Evolutionary conservation across 371 early-diverging fungal genomes (phyloP).

Genomic region (Amoeboaphelidium occidentale): DNA sequence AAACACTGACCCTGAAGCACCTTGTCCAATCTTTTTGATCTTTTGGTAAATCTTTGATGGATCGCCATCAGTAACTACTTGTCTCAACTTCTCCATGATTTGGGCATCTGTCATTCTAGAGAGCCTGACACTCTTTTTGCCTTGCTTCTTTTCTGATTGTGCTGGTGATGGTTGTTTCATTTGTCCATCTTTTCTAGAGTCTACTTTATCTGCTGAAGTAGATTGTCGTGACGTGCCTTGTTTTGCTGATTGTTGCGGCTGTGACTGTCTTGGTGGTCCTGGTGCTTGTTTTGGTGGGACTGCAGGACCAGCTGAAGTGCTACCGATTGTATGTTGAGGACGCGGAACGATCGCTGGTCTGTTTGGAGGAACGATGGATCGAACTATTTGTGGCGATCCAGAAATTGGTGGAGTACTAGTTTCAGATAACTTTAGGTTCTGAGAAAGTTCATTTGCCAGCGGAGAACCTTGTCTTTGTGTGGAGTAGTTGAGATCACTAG

Average conservation of each 20-base stretch:
- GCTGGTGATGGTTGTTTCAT: neutral
- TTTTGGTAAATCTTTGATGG: conserved; percentile 61
- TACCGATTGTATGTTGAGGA: conserved; percentile 5
- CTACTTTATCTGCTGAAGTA: neutral
- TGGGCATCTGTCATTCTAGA: conserved; percentile 69
- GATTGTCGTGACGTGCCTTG: neutral
- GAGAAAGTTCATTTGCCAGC: no score
- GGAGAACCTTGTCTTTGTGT: no score
- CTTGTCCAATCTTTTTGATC: conserved; percentile 84
- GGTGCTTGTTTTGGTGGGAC: neutral
- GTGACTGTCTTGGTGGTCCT: neutral
- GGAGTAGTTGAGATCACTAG: no score
- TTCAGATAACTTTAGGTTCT: no score
- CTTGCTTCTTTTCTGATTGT: neutral
- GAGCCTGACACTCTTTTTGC: conserved; percentile 15
- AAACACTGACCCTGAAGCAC: conserved; percentile 88
- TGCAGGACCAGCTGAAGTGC: neutral
- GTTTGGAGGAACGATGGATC: conserved; percentile 5
- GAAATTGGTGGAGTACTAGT: no score
- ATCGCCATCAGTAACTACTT: conserved; percentile 62
- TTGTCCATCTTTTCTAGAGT: conserved; percentile 2
- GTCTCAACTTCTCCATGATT: conserved; percentile 60
- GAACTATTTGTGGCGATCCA: no score
- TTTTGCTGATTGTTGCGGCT: neutral
- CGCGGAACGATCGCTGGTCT: conserved; percentile 6